Evolutionary conservation across 805 yeast genomes (phyloP), one percentile per base, ranked within the genome.

Genomic region (Jamesozyma hellenica): DNA sequence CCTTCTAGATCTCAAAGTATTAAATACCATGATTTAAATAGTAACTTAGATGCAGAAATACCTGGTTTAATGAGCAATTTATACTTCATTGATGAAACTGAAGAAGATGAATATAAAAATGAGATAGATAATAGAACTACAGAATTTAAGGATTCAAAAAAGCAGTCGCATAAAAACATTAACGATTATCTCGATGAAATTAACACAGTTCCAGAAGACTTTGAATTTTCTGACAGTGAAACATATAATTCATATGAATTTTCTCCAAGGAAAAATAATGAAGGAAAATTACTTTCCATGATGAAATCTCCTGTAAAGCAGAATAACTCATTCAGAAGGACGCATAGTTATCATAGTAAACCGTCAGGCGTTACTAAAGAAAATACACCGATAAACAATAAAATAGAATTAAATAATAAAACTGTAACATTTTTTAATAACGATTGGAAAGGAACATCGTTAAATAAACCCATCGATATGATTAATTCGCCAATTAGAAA

Each of bases 141-240:
- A 4, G 19, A n/a, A 33, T 6, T 11, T 4, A 7, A 27, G 6
- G 11, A 27, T 5, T 4, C 11, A 12, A 27, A 50, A 32, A 48
- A 40, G 45, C 55, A 53, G 26, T 49, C 44, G 16, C 36, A 71
- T 21, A 75, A 70, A 42, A 61, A 61, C 9, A 65, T 67, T 40
- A 71, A 68, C n/a, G 64, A 65, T 16, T 56, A 68, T 13, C 40
- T 74, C 16, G 77, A 72, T 45, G 79, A 74, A 50, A 71, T 70
- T 35, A 74, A 74, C 44, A 60, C 53, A 3, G 60, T 73, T 4
- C 74, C 77, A 2, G 74, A 67, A 42, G 71, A 69, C 38, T 66
- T 46, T 34, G 61, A 60, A 14, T 62, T 59, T 39, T 45, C 55
- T 3, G 60, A 39, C 12, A 15, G 29, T n/a, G 41, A 32, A 4